These are phyloP conservation scores for Metschnikowia kunwiensis DNA, from an alignment of 805 yeast genomes.

Conservation along the genomic window DNA sequence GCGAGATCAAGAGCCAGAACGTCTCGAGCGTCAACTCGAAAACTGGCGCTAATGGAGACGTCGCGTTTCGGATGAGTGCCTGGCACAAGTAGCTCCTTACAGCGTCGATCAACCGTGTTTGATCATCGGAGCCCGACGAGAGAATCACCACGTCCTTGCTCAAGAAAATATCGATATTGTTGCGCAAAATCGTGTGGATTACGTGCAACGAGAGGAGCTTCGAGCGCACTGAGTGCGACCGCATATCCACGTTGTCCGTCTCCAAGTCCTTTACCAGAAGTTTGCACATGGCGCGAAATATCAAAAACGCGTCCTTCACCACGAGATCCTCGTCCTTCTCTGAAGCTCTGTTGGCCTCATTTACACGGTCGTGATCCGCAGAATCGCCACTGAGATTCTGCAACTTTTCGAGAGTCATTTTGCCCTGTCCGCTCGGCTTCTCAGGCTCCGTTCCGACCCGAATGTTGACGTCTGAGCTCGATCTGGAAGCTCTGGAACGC, in stretches of 20 bases:
- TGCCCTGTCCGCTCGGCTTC: slow-evolving; percentile 12
- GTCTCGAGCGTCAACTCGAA: slow-evolving; percentile 90
- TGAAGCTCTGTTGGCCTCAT: slow-evolving; percentile 42
- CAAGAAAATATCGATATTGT: slow-evolving; percentile 78
- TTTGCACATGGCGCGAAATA: slow-evolving; percentile 93
- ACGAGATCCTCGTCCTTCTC: slow-evolving; percentile 63
- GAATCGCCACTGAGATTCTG: slow-evolving; percentile 51
- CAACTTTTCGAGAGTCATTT: slow-evolving; percentile 59
- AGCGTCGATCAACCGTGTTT: slow-evolving; percentile 68
- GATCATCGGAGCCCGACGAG: slow-evolving; percentile 47
- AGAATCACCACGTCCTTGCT: slow-evolving; percentile 54
- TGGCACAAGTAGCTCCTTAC: slow-evolving; percentile 81
- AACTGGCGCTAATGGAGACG: slow-evolving; percentile 86
- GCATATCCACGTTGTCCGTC: slow-evolving; percentile 71
- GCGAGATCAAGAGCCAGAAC: slow-evolving; percentile 83
- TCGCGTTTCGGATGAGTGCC: slow-evolving; percentile 85
- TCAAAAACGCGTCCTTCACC: slow-evolving; percentile 86
- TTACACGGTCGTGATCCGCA: slow-evolving; percentile 50
- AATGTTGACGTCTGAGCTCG: slow-evolving; percentile 21
- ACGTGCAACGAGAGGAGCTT: slow-evolving; percentile 85
- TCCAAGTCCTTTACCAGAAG: slow-evolving; percentile 84
- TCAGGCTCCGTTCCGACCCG: slow-evolving; percentile 3
- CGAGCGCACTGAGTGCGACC: slow-evolving; percentile 89
- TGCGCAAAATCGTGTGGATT: slow-evolving; percentile 78
- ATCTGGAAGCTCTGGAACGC: slow-evolving; percentile 10